These are phyloP conservation scores for Leccinum solheimii DNA, from an alignment of 1,284 basidiomycete species.

Conservation along the genomic window DNA sequence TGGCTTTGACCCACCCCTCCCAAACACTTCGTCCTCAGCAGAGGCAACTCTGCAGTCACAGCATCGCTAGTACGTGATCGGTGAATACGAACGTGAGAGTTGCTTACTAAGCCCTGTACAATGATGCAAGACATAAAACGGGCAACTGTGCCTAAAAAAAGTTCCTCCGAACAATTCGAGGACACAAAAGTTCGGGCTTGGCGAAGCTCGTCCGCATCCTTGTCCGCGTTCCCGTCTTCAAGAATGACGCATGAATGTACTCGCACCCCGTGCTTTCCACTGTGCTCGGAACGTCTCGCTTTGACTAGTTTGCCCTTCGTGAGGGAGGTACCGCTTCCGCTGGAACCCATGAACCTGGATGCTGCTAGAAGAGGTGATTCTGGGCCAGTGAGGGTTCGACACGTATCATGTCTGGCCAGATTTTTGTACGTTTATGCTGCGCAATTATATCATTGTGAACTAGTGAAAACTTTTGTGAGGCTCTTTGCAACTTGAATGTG, in stretches of 20 bases:
- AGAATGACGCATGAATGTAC: constrained; percentile 51
- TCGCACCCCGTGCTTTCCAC: constrained; percentile 36
- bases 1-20: background rate
- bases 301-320: constrained; percentile 43
- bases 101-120: constrained; percentile 18
- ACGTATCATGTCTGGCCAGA: constrained; percentile 3
- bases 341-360: constrained; percentile 35
- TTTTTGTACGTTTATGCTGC: background rate
- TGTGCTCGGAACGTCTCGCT: constrained; percentile 37
- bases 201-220: constrained; percentile 74
- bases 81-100: constrained; percentile 19
- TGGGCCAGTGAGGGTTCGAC: constrained; percentile 27
- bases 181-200: constrained; percentile 88
- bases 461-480: background rate
- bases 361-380: constrained; percentile 31
- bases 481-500: background rate
- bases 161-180: constrained; percentile 59
- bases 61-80: no score
- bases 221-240: constrained; percentile 89
- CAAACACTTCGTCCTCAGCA: constrained; percentile 22
- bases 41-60: constrained; percentile 56
- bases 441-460: background rate
- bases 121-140: constrained; percentile 7
- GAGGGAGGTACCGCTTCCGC: constrained; percentile 59
- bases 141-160: background rate